phyloP scores from a whole-genome alignment of 2,329 filamentous ascomycete genomes.

The Diaporthe eres region DNA sequence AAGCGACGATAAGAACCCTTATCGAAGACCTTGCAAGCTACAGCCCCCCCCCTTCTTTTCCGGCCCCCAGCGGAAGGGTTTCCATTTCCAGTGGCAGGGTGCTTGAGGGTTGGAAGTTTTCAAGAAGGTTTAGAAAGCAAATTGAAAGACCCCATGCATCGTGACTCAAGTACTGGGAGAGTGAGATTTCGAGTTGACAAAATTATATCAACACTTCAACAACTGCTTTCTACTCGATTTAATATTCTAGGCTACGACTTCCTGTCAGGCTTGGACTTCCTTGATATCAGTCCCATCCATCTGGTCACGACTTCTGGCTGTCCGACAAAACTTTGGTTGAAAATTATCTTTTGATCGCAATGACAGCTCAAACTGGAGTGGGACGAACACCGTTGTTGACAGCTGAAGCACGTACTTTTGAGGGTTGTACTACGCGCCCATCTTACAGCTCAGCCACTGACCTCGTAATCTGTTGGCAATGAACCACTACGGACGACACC shows the following conservation, averaged over 20 bases:
- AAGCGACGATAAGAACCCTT: constrained; percentile 37
- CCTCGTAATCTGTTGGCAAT: not conserved
- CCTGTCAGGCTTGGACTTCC: not conserved
- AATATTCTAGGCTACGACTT: not conserved
- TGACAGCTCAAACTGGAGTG: not conserved
- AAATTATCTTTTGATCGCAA: not conserved
- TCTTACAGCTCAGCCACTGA: constrained; percentile 6
- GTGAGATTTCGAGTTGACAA: not conserved
- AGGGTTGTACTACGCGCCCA: not conserved
- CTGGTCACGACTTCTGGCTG: not conserved
- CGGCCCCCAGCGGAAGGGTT: not conserved
- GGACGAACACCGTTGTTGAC: too few species aligned
- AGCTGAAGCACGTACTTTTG: not conserved
- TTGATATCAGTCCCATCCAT: not conserved
- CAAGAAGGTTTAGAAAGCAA: not conserved
- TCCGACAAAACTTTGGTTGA: not conserved
- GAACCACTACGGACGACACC: not conserved
- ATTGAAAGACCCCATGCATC: not conserved
- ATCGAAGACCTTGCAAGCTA: not conserved
- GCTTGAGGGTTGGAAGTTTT: not conserved
- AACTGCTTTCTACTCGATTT: not conserved
- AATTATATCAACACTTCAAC: not conserved
- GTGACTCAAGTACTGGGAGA: not conserved
- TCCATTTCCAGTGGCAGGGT: not conserved
- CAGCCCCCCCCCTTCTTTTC: not conserved